Base-by-base conservation (phyloP, 2,329 filamentous ascomycete species). In the Stenocarpella maydis region DNA sequence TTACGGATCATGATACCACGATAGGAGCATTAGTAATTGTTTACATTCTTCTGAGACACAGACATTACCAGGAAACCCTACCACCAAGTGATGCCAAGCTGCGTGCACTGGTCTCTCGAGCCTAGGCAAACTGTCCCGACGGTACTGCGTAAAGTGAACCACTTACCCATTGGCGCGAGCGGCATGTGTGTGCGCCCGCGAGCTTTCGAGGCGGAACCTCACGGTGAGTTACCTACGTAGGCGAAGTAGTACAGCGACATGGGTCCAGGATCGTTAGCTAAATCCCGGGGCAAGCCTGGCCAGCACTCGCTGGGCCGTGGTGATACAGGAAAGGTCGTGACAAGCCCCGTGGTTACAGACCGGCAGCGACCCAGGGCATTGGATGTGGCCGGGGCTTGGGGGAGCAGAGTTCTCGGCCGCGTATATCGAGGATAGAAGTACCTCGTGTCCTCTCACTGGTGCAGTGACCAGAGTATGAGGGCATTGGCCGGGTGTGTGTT, bases 1-100 rank as follows among this genome's bases (percentile, higher is more conserved):
- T 67, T 41, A 67, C 53, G 65, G 65, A 28, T 41, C 45, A 67
- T 43, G 65, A 67, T 67, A 58, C 58, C 52, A 67, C 52, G 65
- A 67, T 67, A 67, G 65, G 41, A 67, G 65, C 65, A 67, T 67
- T 55, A 58, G 31, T 67, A 58, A 67, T 67, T 49, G 28, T 58
- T 55, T 67, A 55, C 65, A 67, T 67, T 67, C 54, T 55, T 58
- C 52, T 41, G 39, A 58, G 47, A 43, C 28, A 63, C 21, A 43
- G 17, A 49, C 41, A 49, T 26, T 63, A 24, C 19, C 4, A 21
- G 19, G 19, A 34, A 63, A 24, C 41, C 24, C 49, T 37, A 26
- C n/a, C 28, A 37, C 37, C 17, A 4, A 49, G n/a, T 47, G 26
- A 63, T 26, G 12, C 58, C 43, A 10, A 17, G 58, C n/a, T 34